Conservation (phyloP, 805 yeast genomes). For the Yarrowia yakushimensis region DNA sequence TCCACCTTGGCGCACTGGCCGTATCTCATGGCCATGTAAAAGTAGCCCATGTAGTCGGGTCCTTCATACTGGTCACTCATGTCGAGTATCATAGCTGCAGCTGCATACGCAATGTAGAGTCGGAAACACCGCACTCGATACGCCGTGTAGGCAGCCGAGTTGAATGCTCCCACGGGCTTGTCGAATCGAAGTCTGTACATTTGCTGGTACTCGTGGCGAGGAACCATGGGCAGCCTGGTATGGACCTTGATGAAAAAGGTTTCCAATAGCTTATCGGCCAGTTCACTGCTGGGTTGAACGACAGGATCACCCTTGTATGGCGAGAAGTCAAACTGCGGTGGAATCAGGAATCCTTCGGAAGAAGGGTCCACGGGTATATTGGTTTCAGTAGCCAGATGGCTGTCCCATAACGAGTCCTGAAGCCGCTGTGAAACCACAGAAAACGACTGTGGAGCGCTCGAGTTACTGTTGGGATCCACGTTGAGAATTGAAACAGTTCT, state of each 20-base stretch:
- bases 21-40: constrained; percentile 58
- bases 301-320: constrained; percentile 29
- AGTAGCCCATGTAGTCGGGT: constrained; percentile 45
- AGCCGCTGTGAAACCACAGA: constrained; percentile 34
- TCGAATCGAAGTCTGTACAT: constrained; percentile 28
- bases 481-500: constrained; percentile 31
- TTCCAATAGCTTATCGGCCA: constrained; percentile 28
- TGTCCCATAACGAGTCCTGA: constrained; percentile 31
- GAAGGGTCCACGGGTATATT: constrained; percentile 6
- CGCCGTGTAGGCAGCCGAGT: constrained; percentile 25
- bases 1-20: constrained; percentile 46
- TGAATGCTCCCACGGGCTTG: constrained; percentile 27
- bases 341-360: constrained; percentile 5
- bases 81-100: constrained; percentile 23
- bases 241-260: constrained; percentile 26
- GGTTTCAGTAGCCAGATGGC: constrained; percentile 13
- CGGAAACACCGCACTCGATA: constrained; percentile 29
- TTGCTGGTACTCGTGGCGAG: constrained; percentile 27
- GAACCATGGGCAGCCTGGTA: constrained; percentile 31
- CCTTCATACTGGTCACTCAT: constrained; percentile 18
- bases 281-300: constrained; percentile 27
- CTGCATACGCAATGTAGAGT: constrained; percentile 29
- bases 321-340: constrained; percentile 24
- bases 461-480: constrained; percentile 29
- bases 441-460: constrained; percentile 33